Evolutionary conservation across 306 rosid genomes (phyloP).

Genomic region (Coriaria nepalensis): DNA sequence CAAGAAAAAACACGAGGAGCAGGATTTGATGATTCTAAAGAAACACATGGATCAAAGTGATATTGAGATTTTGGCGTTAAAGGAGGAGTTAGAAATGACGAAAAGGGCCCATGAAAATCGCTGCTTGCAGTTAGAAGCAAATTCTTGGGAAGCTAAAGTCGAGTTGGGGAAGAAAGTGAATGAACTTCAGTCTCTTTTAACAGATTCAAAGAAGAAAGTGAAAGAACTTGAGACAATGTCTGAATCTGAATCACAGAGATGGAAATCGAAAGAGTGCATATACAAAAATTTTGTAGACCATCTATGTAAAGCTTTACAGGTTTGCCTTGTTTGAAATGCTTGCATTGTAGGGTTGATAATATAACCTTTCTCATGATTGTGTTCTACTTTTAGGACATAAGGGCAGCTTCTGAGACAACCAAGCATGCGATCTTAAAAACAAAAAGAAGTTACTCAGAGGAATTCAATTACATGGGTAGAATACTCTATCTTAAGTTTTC

Average conservation of each 20-base stretch:
- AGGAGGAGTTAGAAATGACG: slow-evolving; percentile 48
- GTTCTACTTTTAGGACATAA: slow-evolving; percentile 42
- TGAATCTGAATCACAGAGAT: slow-evolving; percentile 59
- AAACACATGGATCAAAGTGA: slow-evolving; percentile 49
- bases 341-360: not conserved
- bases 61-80: slow-evolving; percentile 44
- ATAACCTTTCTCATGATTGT: not conserved
- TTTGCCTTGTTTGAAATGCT: slow-evolving; percentile 21
- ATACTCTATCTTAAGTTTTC: slow-evolving; percentile 7
- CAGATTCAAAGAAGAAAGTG: slow-evolving; percentile 48
- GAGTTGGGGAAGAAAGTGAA: slow-evolving; percentile 43
- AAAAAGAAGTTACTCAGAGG: slow-evolving; percentile 47
- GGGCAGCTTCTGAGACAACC: slow-evolving; percentile 45
- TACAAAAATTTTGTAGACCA: slow-evolving; percentile 39
- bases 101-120: slow-evolving; percentile 45
- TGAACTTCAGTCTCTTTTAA: slow-evolving; percentile 45
- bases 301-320: slow-evolving; percentile 63
- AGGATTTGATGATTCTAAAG: slow-evolving; percentile 51
- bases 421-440: slow-evolving; percentile 51
- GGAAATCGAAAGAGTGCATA: slow-evolving; percentile 63
- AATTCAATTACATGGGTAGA: slow-evolving; percentile 67
- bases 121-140: slow-evolving; percentile 39
- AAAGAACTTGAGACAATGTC: slow-evolving; percentile 63
- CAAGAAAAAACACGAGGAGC: slow-evolving; percentile 65
- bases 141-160: slow-evolving; percentile 48